Evolutionary conservation across 345 rosid genomes (phyloP).

Genomic region (Toxicodendron radicans): DNA sequence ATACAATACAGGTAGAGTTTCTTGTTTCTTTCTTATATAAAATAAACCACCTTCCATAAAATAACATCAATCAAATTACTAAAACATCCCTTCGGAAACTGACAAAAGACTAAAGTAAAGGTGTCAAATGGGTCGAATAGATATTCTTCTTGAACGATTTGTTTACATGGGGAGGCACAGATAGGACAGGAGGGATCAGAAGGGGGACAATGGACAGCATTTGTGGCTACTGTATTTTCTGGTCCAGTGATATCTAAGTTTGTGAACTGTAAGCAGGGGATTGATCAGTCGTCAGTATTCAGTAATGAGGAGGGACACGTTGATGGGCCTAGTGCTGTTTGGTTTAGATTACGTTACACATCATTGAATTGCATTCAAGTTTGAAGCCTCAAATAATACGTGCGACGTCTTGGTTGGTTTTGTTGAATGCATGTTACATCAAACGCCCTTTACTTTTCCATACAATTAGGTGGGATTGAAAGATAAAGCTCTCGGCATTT

Average conservation of each 20-base stretch:
- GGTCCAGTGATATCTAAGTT: neutral
- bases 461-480: neutral
- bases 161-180: no score
- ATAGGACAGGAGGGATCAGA: no score
- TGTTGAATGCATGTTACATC: slow-evolving; percentile 5
- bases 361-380: neutral
- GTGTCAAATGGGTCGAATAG: neutral
- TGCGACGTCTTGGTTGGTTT: neutral
- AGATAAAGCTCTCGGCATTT: slow-evolving; percentile 7
- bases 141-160: neutral
- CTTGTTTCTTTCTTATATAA: neutral
- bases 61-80: neutral
- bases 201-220: no score
- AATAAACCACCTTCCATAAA: neutral
- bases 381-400: neutral
- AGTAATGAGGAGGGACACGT: slow-evolving; percentile 11
- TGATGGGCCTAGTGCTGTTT: neutral
- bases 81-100: neutral
- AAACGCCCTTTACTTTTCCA: neutral
- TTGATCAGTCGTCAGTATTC: no score
- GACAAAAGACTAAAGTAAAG: neutral
- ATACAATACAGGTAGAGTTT: neutral
- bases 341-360: neutral
- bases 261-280: no score
- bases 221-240: neutral